phyloP scores from a whole-genome alignment of 306 rosid species.

The Heteromeles arbutifolia region DNA sequence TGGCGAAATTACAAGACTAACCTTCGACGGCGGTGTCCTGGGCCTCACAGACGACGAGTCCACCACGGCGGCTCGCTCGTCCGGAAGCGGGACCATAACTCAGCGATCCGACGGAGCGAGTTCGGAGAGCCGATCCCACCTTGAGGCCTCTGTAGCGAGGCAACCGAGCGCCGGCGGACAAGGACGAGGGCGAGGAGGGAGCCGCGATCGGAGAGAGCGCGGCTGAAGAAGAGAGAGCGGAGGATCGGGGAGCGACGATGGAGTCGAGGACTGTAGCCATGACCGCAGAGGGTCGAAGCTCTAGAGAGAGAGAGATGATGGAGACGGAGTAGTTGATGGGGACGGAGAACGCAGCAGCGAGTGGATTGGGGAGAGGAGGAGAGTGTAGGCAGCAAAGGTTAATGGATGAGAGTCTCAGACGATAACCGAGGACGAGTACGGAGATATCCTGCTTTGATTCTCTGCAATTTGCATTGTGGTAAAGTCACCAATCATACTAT shows the following conservation, averaged over 20 bases:
- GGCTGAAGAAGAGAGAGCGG: constrained; percentile 25
- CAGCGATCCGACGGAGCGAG: constrained; percentile 21
- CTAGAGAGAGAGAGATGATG: not conserved
- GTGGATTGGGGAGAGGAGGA: not conserved
- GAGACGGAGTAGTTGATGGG: not conserved
- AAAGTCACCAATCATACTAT: not conserved
- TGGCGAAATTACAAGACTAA: constrained; percentile 11
- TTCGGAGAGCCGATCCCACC: constrained; percentile 17
- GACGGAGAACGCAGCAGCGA: not conserved
- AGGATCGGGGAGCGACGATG: constrained; percentile 46
- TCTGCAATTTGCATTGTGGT: not conserved
- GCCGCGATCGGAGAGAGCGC: constrained; percentile 26
- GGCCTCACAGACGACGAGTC: constrained; percentile 56
- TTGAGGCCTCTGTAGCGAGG: constrained; percentile 57
- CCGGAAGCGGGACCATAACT: constrained; percentile 13
- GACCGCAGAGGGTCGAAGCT: constrained; percentile 42
- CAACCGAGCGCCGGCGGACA: constrained; percentile 30
- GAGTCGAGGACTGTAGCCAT: constrained; percentile 75
- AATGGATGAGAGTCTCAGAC: not conserved
- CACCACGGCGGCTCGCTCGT: constrained; percentile 36
- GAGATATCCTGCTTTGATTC: not conserved
- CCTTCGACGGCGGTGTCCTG: constrained; percentile 68
- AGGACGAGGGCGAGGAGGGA: constrained; percentile 31
- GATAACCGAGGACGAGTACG: not conserved
- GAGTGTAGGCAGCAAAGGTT: not conserved